Base-by-base conservation (phyloP, 2,329 filamentous ascomycete species). In the Paramyrothecium sp. region DNA sequence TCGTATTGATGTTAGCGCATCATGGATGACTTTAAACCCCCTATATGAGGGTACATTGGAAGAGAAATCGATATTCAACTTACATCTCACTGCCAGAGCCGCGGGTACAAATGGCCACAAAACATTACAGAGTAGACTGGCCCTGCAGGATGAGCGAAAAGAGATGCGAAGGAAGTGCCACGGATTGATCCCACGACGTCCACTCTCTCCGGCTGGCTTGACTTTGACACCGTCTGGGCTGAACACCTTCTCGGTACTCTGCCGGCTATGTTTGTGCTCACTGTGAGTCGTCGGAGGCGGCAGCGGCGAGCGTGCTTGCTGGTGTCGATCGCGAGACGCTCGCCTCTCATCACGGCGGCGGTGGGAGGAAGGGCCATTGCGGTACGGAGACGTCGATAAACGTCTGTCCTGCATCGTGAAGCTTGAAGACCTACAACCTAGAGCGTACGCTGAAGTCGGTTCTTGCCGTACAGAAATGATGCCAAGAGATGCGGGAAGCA, bases 61-160 rank as follows among this genome's bases (percentile, higher is more conserved):
- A n/a, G n/a, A n/a, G n/a, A n/a, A n/a, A n/a, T 30, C 26, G 26
- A 30, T 30, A 30, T 30, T 4, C 3, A 26, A 65, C 69, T 49
- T 65, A 73, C 71, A 73, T 58, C 67, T 71, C 50, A 82, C 67
- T 20, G 76, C 76, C 61, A 82, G 67, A 12, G 80, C 79, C 19
- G 78, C 76, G 47, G 78, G 76, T 1, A 81, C 78, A 54, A 81
- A 71, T 3, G 80, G 80, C 79, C 80, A 82, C 3, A 82, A 67
- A 13, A 82, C 58, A 60, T 81, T 82, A 60, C 79, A 80, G 23
- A 74, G 65, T 61, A 73, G 71, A 60, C 76, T 78, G 3, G 75
- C 76, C n/a, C 70, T 71, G 64, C 75, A 78, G 2, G 78, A 73
- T 19, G 75, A 79, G 46, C 70, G 69, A 66, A 75, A 77, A 49